Percentiles rank a stretch among this genome's conserved stretches.
These are phyloP conservation scores for Globisporangium acanthophoron DNA, from an alignment of 352 stramenopile species.

Conservation along the genomic window DNA sequence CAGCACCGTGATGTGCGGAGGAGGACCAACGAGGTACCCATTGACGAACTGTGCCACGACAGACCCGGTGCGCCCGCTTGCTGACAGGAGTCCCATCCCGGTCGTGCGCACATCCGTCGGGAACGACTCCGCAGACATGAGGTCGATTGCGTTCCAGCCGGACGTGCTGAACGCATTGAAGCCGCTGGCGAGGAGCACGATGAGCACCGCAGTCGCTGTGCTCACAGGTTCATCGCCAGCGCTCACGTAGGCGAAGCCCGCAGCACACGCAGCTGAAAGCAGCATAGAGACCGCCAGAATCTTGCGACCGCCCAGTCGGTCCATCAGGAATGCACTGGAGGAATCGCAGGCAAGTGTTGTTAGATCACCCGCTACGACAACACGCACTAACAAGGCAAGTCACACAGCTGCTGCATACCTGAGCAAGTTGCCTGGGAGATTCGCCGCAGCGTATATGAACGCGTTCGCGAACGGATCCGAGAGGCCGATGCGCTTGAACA, in stretches of 20 bases:
- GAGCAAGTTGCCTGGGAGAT: slow-evolving; percentile 89
- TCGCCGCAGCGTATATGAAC: slow-evolving; percentile 89
- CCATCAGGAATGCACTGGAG: slow-evolving; percentile 53
- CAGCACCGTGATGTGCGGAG: slow-evolving; percentile 69
- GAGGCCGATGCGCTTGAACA: slow-evolving; percentile 89
- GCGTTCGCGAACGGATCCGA: slow-evolving; percentile 89
- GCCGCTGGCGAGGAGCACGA: slow-evolving; percentile 77
- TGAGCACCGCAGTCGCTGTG: slow-evolving; percentile 26
- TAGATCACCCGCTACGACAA: neutral
- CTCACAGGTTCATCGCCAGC: slow-evolving; percentile 15
- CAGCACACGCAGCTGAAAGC: slow-evolving; percentile 51
- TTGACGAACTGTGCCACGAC: slow-evolving; percentile 91
- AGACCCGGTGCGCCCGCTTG: slow-evolving; percentile 74
- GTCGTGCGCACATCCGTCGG: slow-evolving; percentile 86
- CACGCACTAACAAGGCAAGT: neutral
- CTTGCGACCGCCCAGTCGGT: slow-evolving; percentile 51
- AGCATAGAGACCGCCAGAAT: slow-evolving; percentile 78
- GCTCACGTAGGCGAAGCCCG: slow-evolving; percentile 72
- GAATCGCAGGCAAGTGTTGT: neutral
- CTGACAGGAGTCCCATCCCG: slow-evolving; percentile 86
- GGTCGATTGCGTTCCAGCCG: slow-evolving; percentile 90
- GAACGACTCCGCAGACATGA: slow-evolving; percentile 89
- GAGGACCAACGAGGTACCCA: slow-evolving; percentile 72
- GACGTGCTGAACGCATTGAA: slow-evolving; percentile 92
- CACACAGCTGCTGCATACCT: slow-evolving; percentile 20